Conservation (phyloP, 2,329 filamentous ascomycete genomes). For the Botrytis fragariae region DNA sequence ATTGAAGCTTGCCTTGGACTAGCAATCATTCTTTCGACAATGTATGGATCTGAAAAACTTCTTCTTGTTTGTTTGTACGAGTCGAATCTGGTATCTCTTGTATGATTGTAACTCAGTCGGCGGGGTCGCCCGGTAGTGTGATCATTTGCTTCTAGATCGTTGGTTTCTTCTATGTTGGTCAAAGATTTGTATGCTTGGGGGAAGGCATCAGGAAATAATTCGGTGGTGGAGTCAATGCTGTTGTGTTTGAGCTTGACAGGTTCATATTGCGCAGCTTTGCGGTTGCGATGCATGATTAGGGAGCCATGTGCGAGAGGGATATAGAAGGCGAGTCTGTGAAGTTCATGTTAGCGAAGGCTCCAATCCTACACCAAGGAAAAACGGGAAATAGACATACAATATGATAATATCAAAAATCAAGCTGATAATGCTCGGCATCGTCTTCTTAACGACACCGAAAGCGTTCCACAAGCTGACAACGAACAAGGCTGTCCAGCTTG, state of each 20-base stretch:
- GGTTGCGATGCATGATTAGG: slow-evolving; percentile 27
- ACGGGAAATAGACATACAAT: slow-evolving; percentile 22
- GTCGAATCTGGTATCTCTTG: slow-evolving; percentile 29
- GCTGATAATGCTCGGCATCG: slow-evolving; percentile 17
- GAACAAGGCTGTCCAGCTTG: slow-evolving; percentile 27
- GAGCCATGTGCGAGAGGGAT: slow-evolving; percentile 34
- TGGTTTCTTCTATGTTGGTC: slow-evolving; percentile 8
- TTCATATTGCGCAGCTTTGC: slow-evolving; percentile 9
- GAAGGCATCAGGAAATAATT: not conserved
- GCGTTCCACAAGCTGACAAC: slow-evolving; percentile 24
- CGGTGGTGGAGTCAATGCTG: not conserved
- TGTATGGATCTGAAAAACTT: slow-evolving; percentile 13
- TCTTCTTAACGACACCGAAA: not conserved
- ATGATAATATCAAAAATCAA: slow-evolving; percentile 27
- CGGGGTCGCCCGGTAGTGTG: not conserved
- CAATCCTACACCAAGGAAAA: not conserved
- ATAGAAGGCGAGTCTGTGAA: slow-evolving; percentile 29
- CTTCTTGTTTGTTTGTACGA: slow-evolving; percentile 22
- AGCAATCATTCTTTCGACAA: not conserved
- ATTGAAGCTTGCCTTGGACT: not conserved
- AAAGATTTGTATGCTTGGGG: slow-evolving; percentile 19
- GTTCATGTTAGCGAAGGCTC: not conserved
- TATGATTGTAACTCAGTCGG: slow-evolving; percentile 27
- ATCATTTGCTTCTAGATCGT: slow-evolving; percentile 10
- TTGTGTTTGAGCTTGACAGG: slow-evolving; percentile 5